Evolutionary conservation across 257 asterid genomes (phyloP).

Genomic region (Nicotiana paniculata): DNA sequence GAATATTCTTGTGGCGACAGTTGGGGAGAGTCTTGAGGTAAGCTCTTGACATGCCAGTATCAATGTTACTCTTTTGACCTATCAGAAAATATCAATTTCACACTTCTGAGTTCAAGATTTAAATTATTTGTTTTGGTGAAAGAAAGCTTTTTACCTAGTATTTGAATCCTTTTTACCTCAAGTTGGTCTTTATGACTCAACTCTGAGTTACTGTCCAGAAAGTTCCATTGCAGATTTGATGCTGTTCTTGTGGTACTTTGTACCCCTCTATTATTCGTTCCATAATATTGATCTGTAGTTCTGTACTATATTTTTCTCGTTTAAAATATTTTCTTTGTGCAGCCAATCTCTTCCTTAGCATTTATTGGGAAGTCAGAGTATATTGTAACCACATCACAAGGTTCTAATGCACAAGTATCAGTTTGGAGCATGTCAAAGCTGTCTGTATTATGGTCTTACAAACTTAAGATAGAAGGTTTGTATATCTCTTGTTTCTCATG

Average conservation of each 20-base stretch:
- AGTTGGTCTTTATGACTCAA: not conserved
- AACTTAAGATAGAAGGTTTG: slow-evolving; percentile 71
- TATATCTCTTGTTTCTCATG: slow-evolving; percentile 5
- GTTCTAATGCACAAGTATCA: slow-evolving; percentile 51
- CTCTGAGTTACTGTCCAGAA: not conserved
- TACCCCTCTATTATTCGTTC: not conserved
- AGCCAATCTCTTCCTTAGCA: slow-evolving; percentile 60
- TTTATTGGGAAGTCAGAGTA: slow-evolving; percentile 79
- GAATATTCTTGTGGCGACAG: slow-evolving; percentile 68
- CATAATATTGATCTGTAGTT: not conserved
- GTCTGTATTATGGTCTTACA: slow-evolving; percentile 66
- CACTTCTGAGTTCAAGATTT: not conserved
- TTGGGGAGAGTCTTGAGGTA: slow-evolving; percentile 81
- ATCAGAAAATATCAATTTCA: not conserved
- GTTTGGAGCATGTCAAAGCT: slow-evolving; percentile 75
- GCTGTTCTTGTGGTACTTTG: not conserved
- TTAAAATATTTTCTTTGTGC: slow-evolving; percentile 13
- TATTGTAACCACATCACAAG: slow-evolving; percentile 74
- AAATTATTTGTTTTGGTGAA: not conserved
- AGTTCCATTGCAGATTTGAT: not conserved
- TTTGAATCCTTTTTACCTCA: not conserved
- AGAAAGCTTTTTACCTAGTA: not conserved
- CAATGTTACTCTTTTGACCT: not conserved
- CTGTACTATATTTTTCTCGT: not conserved
- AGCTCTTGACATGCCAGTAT: slow-evolving; percentile 3